Conservation (phyloP, 2,329 filamentous ascomycete species). For the Aspergillus fijiensis region DNA sequence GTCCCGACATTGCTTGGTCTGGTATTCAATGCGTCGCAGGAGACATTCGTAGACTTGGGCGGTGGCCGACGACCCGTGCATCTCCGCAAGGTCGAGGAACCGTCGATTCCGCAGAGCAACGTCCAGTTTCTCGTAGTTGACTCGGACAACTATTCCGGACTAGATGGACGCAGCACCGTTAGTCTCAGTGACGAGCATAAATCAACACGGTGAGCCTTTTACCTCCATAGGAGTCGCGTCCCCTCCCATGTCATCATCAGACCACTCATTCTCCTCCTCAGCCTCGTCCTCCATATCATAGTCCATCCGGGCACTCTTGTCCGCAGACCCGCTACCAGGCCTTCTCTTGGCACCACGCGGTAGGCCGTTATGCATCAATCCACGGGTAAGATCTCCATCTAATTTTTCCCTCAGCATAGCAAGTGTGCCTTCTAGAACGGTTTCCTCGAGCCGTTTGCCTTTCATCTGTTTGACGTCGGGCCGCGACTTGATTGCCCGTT, state of each 20-base stretch:
- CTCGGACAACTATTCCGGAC: constrained; percentile 69
- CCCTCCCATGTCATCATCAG: constrained; percentile 36
- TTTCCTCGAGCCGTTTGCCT: constrained; percentile 40
- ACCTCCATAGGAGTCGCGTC: constrained; percentile 41
- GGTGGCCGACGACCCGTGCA: constrained; percentile 70
- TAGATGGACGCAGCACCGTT: constrained; percentile 40
- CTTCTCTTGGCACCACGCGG: constrained; percentile 38
- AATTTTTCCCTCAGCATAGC: constrained; percentile 35
- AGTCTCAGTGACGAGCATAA: constrained; percentile 7
- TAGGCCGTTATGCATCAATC: constrained; percentile 32
- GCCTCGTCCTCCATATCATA: constrained; percentile 31
- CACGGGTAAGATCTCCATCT: constrained; percentile 36
- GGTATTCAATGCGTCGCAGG: constrained; percentile 67
- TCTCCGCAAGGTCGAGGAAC: constrained; percentile 70
- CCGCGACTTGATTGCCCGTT: constrained; percentile 31
- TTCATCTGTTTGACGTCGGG: constrained; percentile 37
- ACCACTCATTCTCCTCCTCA: constrained; percentile 38
- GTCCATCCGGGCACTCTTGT: constrained; percentile 23
- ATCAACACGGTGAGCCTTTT: constrained; percentile 14
- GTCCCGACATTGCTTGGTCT: constrained; percentile 64
- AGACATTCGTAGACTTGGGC: constrained; percentile 75
- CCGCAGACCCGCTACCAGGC: constrained; percentile 22
- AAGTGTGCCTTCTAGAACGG: constrained; percentile 30
- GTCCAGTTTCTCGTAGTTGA: constrained; percentile 82
- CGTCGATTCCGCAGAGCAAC: constrained; percentile 79